Percentiles rank a stretch among this genome's conserved stretches.
These are phyloP conservation scores for Chaetothyriales sp. DNA, from an alignment of 2,329 filamentous ascomycete genomes.

Conservation along the genomic window DNA sequence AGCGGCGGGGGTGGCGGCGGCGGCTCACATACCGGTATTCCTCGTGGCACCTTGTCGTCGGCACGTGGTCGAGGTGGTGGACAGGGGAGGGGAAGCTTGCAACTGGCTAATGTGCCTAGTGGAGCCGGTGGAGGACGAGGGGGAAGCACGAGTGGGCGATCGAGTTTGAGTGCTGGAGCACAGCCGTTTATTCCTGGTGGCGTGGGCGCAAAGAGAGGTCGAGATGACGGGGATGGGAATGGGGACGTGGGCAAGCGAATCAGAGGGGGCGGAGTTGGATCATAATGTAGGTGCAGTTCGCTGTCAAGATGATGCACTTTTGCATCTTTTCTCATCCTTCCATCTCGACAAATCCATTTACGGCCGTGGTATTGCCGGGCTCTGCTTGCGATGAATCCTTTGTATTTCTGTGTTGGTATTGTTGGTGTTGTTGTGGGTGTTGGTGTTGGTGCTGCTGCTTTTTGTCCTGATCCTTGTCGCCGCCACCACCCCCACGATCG, in stretches of 20 bases:
- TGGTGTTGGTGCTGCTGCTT: too few relatives aligned
- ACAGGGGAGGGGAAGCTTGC: conserved; percentile 1
- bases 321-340: not conserved
- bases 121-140: conserved; percentile 27
- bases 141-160: conserved; percentile 23
- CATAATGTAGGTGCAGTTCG: not conserved
- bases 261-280: conserved; percentile 27
- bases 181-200: conserved; percentile 44
- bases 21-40: conserved; percentile 26
- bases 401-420: too few relatives aligned
- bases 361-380: too few relatives aligned
- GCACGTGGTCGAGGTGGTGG: conserved; percentile 28
- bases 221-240: conserved; percentile 34
- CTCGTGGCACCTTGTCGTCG: conserved; percentile 28
- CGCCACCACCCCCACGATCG: not conserved
- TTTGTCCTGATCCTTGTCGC: not conserved
- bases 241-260: conserved; percentile 35
- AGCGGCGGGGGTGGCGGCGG: too few relatives aligned
- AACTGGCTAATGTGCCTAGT: conserved; percentile 11
- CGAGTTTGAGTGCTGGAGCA: conserved; percentile 36
- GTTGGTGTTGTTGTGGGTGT: too few relatives aligned
- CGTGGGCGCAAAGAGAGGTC: conserved; percentile 40
- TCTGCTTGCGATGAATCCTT: too few relatives aligned
- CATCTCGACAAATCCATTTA: not conserved
- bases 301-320: not conserved